A percentile compares a stretch with the other conserved stretches of the same genome.
These are phyloP conservation scores for Coemansia sp. DNA, from an alignment of 192 early-diverging fungal genomes.

Conservation along the genomic window DNA sequence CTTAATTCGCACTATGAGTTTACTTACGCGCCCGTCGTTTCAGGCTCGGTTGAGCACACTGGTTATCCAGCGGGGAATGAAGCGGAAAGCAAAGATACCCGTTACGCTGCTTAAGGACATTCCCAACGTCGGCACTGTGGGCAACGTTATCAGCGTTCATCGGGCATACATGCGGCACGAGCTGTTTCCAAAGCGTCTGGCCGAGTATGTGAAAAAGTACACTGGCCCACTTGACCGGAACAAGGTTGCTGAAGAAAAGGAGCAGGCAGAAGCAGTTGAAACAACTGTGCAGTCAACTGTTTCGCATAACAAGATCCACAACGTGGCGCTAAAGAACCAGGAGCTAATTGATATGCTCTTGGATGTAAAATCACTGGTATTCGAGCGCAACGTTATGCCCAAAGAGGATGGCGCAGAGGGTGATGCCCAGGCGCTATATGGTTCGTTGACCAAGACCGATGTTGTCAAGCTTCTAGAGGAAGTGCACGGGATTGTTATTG, in stretches of 20 bases:
- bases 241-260: constrained; percentile 11
- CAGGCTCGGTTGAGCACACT: constrained; percentile 15
- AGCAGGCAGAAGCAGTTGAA: background rate
- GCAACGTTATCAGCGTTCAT: constrained; percentile 33
- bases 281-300: background rate
- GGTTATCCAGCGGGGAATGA: constrained; percentile 35
- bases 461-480: constrained; percentile 36
- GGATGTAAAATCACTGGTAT: constrained; percentile 29
- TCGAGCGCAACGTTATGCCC: constrained; percentile 36
- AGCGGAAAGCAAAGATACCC: constrained; percentile 34
- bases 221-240: constrained; percentile 41
- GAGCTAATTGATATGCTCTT: constrained; percentile 21
- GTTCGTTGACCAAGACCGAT: constrained; percentile 41
- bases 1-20: constrained; percentile 19
- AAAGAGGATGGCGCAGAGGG: constrained; percentile 9
- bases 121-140: constrained; percentile 38
- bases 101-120: constrained; percentile 38
- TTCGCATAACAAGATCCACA: constrained; percentile 23
- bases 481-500: constrained; percentile 31
- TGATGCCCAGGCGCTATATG: constrained; percentile 32
- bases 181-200: constrained; percentile 50
- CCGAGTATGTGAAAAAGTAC: constrained; percentile 36
- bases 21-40: constrained; percentile 19
- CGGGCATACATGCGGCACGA: constrained; percentile 49
- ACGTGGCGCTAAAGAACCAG: constrained; percentile 45